phyloP scores from a whole-genome alignment of 371 early-diverging fungal genomes.

The Mucor indicus region DNA sequence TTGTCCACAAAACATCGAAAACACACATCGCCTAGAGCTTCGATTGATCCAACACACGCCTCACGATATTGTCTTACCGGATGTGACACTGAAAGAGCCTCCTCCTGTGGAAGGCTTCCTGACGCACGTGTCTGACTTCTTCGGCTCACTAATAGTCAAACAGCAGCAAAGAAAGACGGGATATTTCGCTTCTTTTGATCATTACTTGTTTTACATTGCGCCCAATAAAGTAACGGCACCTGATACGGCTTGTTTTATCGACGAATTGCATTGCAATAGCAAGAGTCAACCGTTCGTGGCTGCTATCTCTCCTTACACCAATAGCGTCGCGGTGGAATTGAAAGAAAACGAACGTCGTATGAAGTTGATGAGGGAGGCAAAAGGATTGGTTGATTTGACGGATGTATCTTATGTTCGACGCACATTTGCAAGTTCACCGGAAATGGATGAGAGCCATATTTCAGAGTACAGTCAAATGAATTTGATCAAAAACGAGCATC shows the following conservation, averaged over 20 bases:
- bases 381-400: slow-evolving; percentile 54
- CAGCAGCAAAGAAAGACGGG: slow-evolving; percentile 13
- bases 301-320: slow-evolving; percentile 14
- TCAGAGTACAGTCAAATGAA: background rate
- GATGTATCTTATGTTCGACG: slow-evolving; percentile 38
- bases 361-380: slow-evolving; percentile 38
- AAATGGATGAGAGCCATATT: background rate
- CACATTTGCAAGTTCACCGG: slow-evolving; percentile 6
- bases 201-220: slow-evolving; percentile 43
- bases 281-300: slow-evolving; percentile 1
- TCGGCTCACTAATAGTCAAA: slow-evolving; percentile 28
- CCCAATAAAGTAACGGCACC: slow-evolving; percentile 24
- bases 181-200: slow-evolving; percentile 56
- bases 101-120: slow-evolving; percentile 56
- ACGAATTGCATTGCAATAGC: background rate
- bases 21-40: slow-evolving; percentile 57
- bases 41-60: slow-evolving; percentile 54
- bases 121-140: slow-evolving; percentile 36
- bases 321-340: background rate
- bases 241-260: slow-evolving; percentile 6
- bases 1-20: slow-evolving; percentile 48
- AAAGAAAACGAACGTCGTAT: slow-evolving; percentile 45
- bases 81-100: slow-evolving; percentile 42
- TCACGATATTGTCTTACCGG: slow-evolving; percentile 23
- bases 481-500: slow-evolving; percentile 6